A percentile compares a stretch with the other conserved stretches of the same genome.
Evolutionary conservation across 257 asterid genomes (phyloP).

Genomic region (Leonotis leonurus): DNA sequence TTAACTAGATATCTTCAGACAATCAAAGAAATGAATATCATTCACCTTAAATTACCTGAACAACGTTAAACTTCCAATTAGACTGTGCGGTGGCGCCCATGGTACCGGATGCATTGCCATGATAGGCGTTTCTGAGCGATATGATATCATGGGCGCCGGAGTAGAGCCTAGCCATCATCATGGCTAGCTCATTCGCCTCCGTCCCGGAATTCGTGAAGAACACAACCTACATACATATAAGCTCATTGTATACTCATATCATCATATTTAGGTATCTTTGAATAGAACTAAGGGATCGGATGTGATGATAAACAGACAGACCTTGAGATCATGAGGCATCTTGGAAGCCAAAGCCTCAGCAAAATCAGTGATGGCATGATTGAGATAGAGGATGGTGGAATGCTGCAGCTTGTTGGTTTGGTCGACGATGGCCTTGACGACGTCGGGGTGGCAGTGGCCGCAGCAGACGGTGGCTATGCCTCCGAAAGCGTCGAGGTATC

Average conservation of each 20-base stretch:
- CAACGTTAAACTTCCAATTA: slow-evolving; percentile 66
- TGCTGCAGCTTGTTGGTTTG: slow-evolving; percentile 57
- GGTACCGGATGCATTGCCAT: slow-evolving; percentile 65
- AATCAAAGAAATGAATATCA: too few relatives aligned
- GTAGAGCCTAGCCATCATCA: slow-evolving; percentile 67
- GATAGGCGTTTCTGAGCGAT: slow-evolving; percentile 66
- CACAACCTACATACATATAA: slow-evolving; percentile 49
- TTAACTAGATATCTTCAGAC: too few relatives aligned
- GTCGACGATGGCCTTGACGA: slow-evolving; percentile 49
- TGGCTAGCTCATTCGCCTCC: slow-evolving; percentile 71
- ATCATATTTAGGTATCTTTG: too few relatives aligned
- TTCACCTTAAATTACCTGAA: slow-evolving; percentile 36
- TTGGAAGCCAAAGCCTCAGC: slow-evolving; percentile 71
- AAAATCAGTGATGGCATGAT: slow-evolving; percentile 59
- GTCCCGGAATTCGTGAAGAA: slow-evolving; percentile 82
- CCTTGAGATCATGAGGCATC: slow-evolving; percentile 73
- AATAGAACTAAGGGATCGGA: background rate
- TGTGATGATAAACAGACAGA: background rate
- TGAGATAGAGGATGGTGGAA: slow-evolving; percentile 55
- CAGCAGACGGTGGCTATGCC: slow-evolving; percentile 74
- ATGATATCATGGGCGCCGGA: slow-evolving; percentile 54
- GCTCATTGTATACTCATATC: too few relatives aligned
- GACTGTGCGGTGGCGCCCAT: slow-evolving; percentile 73
- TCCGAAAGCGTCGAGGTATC: slow-evolving; percentile 64
- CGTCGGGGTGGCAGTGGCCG: slow-evolving; percentile 85